Base-by-base conservation (phyloP, 1,284 basidiomycete species). In the Puccinia triticina region DNA sequence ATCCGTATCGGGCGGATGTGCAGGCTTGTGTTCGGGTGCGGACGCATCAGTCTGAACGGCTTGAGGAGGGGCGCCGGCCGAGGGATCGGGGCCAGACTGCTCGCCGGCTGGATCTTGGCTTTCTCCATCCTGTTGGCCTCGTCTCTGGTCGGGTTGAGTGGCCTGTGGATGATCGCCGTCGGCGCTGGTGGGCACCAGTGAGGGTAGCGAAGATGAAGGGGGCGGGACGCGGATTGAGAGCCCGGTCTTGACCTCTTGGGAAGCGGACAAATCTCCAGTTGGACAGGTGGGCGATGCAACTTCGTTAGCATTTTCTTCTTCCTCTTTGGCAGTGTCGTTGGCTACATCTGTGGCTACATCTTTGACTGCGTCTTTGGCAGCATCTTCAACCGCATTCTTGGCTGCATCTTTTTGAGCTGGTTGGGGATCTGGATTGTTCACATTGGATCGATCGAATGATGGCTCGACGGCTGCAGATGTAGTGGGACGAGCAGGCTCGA, bases 1-100 rank as follows among this genome's bases (percentile, higher is more conserved):
- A 34, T 81, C 79, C 16, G 79, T 46, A 12, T 81, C 79, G 26
- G 32, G 11, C 2, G 32, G 50, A 32, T 73, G 71, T 34, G 48
- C n/a, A 43, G 34, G 66, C 50, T 66, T 57, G 26, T 26, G 46
- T 69, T 72, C 43, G 23, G 46, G 23, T 7, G 5, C 50, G 12
- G 50, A 53, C 46, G n/a, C 21, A 32, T 16, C 14, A 32, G 40
- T 18, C 26, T 29, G 50, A 26, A 29, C 57, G 53, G 74, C 37
- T 61, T 79, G 77, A 40, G 34, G 64, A 23, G 64, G 34, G 74
- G 57, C 2, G 34, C n/a, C 29, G 34, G 64, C 26, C 16, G 46
- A 12, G 43, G 37, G 29, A 43, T 72, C 50, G 10, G n/a, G 29
- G 11, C 14, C 10, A 18, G 46, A 21, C 18, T 48, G 23, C 12